phyloP scores from a whole-genome alignment of 257 asterid species.

The Hygrophila difformis region DNA sequence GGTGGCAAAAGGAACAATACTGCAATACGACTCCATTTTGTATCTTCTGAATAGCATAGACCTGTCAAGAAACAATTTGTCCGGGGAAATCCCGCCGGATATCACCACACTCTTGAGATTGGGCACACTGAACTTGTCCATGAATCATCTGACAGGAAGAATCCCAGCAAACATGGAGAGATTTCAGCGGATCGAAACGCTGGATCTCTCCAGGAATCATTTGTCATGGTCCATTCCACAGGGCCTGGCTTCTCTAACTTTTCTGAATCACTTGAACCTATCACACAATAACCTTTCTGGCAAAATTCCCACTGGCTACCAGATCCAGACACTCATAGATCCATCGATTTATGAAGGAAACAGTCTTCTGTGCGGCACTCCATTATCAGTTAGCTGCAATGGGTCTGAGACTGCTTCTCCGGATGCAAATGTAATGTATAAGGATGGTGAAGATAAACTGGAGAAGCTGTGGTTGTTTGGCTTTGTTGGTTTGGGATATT shows the following conservation, averaged over 20 bases:
- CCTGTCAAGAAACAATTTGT: slow-evolving; percentile 24
- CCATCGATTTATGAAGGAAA: slow-evolving; percentile 26
- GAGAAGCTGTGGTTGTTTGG: slow-evolving; percentile 20
- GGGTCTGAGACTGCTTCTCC: neutral
- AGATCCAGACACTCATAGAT: slow-evolving; percentile 24
- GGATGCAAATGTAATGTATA: neutral
- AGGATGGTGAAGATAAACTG: slow-evolving; percentile 8
- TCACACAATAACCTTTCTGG: slow-evolving; percentile 32
- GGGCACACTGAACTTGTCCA: slow-evolving; percentile 29
- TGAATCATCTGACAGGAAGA: slow-evolving; percentile 25
- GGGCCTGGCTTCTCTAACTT: slow-evolving; percentile 20
- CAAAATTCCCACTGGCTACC: slow-evolving; percentile 27
- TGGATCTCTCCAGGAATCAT: slow-evolving; percentile 24
- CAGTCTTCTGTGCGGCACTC: slow-evolving; percentile 22
- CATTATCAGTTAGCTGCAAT: slow-evolving; percentile 12
- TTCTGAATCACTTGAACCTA: slow-evolving; percentile 26
- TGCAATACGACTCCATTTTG: slow-evolving; percentile 14
- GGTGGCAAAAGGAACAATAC: slow-evolving; percentile 23
- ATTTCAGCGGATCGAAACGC: slow-evolving; percentile 19
- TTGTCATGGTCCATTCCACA: slow-evolving; percentile 26
- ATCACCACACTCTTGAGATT: slow-evolving; percentile 18
- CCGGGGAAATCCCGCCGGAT: slow-evolving; percentile 24
- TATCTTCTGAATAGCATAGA: slow-evolving; percentile 33
- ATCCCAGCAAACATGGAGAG: slow-evolving; percentile 19
- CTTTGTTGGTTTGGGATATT: slow-evolving; percentile 20